Evolutionary conservation across 169 alveolate species (phyloP).

Genomic region (Eimeria maxima): DNA sequence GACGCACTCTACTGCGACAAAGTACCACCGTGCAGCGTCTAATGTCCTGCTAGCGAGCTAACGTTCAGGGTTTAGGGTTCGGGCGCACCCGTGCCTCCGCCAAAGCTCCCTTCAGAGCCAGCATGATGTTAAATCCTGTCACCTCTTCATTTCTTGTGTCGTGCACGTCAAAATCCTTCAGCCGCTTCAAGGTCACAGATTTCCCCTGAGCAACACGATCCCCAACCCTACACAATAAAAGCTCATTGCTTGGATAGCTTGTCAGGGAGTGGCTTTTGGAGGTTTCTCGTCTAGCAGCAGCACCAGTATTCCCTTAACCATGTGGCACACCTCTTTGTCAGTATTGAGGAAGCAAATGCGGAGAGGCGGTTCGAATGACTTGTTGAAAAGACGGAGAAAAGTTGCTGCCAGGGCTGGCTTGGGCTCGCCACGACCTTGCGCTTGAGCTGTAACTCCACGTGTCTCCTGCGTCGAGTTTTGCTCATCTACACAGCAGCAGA

Average conservation of each 20-base stretch:
- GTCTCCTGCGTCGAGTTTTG: constrained; percentile 4
- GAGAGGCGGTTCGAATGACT: constrained; percentile 43
- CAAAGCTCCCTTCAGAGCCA: constrained; percentile 65
- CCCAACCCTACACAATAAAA: not conserved
- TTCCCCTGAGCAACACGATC: not conserved
- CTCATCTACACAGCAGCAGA: constrained; percentile 9
- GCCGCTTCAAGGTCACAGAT: constrained; percentile 56
- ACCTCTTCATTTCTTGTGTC: constrained; percentile 59
- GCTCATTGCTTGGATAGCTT: not conserved
- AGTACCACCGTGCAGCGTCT: not conserved
- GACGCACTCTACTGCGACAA: not conserved
- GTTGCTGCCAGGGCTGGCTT: constrained; percentile 54
- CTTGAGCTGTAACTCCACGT: constrained; percentile 5
- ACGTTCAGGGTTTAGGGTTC: constrained; percentile 7
- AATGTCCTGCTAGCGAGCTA: not conserved
- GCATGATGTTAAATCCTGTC: constrained; percentile 35
- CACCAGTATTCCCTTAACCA: not conserved
- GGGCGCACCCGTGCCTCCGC: constrained; percentile 67
- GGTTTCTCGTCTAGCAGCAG: not conserved
- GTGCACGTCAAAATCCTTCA: constrained; percentile 54
- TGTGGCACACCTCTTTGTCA: constrained; percentile 27
- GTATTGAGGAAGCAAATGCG: constrained; percentile 62
- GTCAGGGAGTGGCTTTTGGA: not conserved
- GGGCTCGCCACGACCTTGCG: not conserved
- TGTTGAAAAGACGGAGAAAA: constrained; percentile 44